These are phyloP conservation scores for Radiomyces spectabilis DNA, from an alignment of 192 early-diverging fungal genomes.

Conservation along the genomic window DNA sequence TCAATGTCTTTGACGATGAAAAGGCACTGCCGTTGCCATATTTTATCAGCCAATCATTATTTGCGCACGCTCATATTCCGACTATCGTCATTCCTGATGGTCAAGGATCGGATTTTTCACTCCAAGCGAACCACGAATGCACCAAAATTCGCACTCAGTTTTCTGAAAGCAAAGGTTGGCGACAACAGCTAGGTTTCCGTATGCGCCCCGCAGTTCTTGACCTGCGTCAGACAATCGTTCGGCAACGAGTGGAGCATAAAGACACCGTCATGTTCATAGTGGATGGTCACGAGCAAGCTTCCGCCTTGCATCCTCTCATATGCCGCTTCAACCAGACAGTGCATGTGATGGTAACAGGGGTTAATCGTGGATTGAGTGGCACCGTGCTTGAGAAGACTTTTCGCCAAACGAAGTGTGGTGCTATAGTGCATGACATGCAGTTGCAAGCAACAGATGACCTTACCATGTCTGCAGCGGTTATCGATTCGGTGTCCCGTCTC, in stretches of 20 bases:
- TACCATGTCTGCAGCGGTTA: constrained; percentile 14
- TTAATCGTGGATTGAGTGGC: constrained; percentile 3
- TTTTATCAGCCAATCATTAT: constrained; percentile 19
- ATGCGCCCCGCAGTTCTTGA: constrained; percentile 12
- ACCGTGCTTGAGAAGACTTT: not conserved
- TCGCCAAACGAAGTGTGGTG: too few relatives aligned
- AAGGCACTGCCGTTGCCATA: constrained; percentile 17
- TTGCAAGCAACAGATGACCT: not conserved
- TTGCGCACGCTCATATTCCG: constrained; percentile 32
- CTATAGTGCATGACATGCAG: constrained; percentile 9
- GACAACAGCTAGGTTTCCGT: not conserved
- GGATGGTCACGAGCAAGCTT: constrained; percentile 14
- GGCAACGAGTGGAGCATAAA: constrained; percentile 17
- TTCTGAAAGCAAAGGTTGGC: constrained; percentile 21
- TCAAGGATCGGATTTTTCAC: too few relatives aligned
- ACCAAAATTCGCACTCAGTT: constrained; percentile 1
- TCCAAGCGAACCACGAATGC: constrained; percentile 2
- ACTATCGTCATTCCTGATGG: constrained; percentile 36
- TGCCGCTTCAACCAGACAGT: constrained; percentile 20
- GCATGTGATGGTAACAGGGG: constrained; percentile 17
- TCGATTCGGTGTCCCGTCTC: constrained; percentile 19
- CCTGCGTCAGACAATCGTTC: constrained; percentile 2
- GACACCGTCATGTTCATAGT: constrained; percentile 12
- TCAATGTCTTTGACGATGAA: not conserved
- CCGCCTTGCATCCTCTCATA: constrained; percentile 19